These are phyloP conservation scores for Lachancea quebecensis DNA, from an alignment of 805 yeast species.

Conservation along the genomic window DNA sequence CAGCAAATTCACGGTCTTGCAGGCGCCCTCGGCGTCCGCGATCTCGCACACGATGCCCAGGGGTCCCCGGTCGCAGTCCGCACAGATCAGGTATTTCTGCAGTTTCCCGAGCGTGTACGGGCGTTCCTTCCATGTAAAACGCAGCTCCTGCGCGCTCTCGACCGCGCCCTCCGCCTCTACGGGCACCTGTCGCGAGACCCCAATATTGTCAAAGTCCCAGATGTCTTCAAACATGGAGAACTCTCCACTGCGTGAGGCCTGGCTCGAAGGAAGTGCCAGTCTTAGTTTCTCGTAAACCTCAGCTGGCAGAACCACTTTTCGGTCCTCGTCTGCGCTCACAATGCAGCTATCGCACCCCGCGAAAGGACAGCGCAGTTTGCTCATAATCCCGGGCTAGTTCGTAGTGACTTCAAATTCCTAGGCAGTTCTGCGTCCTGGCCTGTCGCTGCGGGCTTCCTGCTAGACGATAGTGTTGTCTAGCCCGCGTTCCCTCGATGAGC, in stretches of 20 bases:
- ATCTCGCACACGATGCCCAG: conserved; percentile 55
- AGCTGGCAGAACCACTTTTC: conserved; percentile 9
- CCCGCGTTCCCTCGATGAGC: no score
- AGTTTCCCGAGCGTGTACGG: conserved; percentile 31
- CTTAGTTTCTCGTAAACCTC: conserved; percentile 14
- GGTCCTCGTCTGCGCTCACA: conserved; percentile 11
- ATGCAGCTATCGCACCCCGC: conserved; percentile 19
- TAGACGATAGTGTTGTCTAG: no score
- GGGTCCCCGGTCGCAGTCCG: conserved; percentile 76
- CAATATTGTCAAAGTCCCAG: conserved; percentile 78
- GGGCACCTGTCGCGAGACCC: conserved; percentile 48
- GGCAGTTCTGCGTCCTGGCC: no score
- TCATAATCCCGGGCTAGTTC: conserved; percentile 7
- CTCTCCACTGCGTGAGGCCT: conserved; percentile 3
- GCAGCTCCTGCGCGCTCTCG: conserved; percentile 5
- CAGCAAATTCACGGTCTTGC: conserved; percentile 36
- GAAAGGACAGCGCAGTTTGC: conserved; percentile 23
- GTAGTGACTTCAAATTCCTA: no score
- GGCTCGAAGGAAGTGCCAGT: conserved; percentile 15
- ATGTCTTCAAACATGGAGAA: conserved; percentile 48
- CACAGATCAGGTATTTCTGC: conserved; percentile 54
- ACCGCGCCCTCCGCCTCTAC: background rate
- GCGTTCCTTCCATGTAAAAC: conserved; percentile 9
- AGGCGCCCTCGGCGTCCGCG: conserved; percentile 10
- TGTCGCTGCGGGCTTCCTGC: no score